Base-by-base conservation (phyloP, 2,329 filamentous ascomycete genomes). In the Cladosporium sp. region DNA sequence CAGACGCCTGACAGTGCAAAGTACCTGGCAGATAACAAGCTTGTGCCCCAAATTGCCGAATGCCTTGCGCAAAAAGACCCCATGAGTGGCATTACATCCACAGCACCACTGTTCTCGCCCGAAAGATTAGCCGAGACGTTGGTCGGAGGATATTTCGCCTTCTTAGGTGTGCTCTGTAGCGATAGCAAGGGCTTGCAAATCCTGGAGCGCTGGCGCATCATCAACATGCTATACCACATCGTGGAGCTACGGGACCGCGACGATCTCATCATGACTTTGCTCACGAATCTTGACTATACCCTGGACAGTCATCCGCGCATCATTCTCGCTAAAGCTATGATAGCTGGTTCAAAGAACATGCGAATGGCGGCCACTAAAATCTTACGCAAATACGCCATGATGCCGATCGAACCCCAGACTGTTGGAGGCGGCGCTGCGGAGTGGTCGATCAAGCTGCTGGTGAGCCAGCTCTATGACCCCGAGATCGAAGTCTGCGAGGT, bases 191-290 rank as follows among this genome's bases (percentile, higher is more conserved):
- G 94, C 0, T 80, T 97, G 22, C 85, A 88, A 60, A 93, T 99
- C 76, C 83, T 99, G 69, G 93, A 97, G 71, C 82, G 91, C 66
- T 97, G 94, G 93, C 90, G 91, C 66, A 95, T 99, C 81, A 92
- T 97, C 75, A 97, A 97, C 73, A 99, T 99, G 91, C 95, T 97
- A 80, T 99, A 99, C 71, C 94, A 97, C 73, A 96, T 99, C 60
- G 83, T 97, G 58, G 93, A 97, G 68, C 80, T 96, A 44, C 91
- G 89, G 66, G 89, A 94, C 72, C 88, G 94, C 2, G 91, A 93
- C 45, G 94, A 99, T 71, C 79, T 99, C 59, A 91, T 97, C 70
- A 91, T 92, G 70, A 81, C 93, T 9, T 81, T 99, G 32, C 80
- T 99, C 8, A 87, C 89, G 49, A 94, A 92, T 67, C 92, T 99